phyloP scores from a whole-genome alignment of 768 basidiomycete genomes.

The Auriculariales sp. region DNA sequence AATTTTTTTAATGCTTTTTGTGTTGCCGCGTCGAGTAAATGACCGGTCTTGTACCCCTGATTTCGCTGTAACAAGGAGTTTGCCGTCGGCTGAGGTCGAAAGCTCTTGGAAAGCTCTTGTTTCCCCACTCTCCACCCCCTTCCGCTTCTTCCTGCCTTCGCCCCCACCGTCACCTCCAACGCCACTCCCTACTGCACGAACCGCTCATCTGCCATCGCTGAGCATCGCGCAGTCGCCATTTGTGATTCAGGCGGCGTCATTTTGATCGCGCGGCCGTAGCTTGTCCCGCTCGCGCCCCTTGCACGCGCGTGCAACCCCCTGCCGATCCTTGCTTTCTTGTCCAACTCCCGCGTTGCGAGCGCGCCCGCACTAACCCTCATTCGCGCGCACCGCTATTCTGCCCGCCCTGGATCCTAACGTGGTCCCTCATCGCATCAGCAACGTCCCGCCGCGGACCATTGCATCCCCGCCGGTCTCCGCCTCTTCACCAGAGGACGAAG shows the following conservation, averaged over 20 bases:
- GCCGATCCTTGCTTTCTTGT: conserved; percentile 1
- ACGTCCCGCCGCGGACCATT: background rate
- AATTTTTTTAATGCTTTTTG: no score
- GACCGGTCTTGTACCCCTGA: no score
- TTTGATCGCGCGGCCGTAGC: conserved; percentile 2
- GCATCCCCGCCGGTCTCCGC: conserved; percentile 13
- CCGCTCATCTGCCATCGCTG: no score
- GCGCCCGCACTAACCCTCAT: conserved; percentile 1
- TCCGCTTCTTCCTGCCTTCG: no score
- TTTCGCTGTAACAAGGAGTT: no score
- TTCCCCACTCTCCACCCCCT: no score
- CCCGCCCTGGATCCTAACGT: conserved; percentile 12
- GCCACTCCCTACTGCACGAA: no score
- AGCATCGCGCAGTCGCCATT: background rate
- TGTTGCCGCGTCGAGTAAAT: no score
- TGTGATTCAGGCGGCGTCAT: background rate
- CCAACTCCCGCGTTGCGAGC: background rate
- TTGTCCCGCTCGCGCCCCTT: conserved; percentile 3
- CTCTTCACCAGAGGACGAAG: conserved; percentile 40
- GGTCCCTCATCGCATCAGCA: background rate
- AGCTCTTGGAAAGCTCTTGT: no score
- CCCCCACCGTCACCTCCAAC: no score
- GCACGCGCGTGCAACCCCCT: background rate
- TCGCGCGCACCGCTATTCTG: conserved; percentile 6
- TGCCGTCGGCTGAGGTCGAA: no score